Evolutionary conservation across 139 green algal genomes (phyloP).

Genomic region (Coccomyxa sp.): DNA sequence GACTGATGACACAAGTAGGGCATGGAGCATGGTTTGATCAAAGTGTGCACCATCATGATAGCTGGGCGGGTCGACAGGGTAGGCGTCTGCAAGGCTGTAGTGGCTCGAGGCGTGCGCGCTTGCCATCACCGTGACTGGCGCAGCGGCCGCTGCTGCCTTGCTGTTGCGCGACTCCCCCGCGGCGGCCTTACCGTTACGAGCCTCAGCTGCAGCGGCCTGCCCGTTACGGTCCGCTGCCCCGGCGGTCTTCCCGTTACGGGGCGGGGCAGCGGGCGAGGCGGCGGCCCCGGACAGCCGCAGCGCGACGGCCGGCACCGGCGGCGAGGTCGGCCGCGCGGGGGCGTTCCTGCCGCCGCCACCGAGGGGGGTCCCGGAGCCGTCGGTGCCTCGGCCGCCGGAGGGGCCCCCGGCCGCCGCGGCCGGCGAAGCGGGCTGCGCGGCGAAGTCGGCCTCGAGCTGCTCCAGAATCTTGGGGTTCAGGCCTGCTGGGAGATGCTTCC

Average conservation of each 20-base stretch:
- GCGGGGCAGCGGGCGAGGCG: no score
- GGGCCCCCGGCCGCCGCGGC: not conserved
- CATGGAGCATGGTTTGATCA: no score
- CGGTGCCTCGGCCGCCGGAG: not conserved
- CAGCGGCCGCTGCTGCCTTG: conserved; percentile 1
- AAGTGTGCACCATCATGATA: no score
- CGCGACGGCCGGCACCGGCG: conserved; percentile 1
- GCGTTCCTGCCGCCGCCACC: not conserved
- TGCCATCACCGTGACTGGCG: not conserved
- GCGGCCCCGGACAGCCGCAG: not conserved
- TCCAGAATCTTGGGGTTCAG: conserved; percentile 82
- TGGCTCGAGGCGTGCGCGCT: not conserved
- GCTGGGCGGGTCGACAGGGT: not conserved
- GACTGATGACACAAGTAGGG: no score
- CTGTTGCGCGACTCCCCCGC: not conserved
- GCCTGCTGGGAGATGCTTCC: conserved; percentile 59
- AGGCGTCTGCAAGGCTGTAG: not conserved
- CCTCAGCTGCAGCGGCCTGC: not conserved
- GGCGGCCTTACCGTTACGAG: not conserved
- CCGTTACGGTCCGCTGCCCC: not conserved
- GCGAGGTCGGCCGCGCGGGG: not conserved
- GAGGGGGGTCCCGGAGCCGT: not conserved
- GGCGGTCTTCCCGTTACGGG: not conserved
- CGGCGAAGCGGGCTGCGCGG: not conserved
- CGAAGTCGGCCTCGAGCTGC: conserved; percentile 61